A percentile compares a stretch with the other conserved stretches of the same genome.
phyloP scores from a whole-genome alignment of 2,329 filamentous ascomycete species.

The Alternaria rosae region DNA sequence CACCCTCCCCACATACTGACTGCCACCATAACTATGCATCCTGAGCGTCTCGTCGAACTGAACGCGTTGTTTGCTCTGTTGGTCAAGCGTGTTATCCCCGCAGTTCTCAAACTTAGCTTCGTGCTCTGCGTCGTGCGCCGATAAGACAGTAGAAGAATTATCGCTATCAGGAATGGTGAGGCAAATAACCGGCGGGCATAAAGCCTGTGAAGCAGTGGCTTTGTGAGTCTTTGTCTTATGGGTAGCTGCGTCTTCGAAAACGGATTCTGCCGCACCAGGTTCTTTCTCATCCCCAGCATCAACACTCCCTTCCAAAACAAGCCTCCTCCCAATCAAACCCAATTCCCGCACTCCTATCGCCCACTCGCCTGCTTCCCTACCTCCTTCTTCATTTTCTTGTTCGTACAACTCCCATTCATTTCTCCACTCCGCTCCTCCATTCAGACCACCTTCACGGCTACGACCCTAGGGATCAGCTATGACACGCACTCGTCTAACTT shows the following conservation, averaged over 20 bases:
- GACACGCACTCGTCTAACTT: fast-evolving
- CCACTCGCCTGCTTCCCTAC: background rate
- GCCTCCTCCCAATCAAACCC: background rate
- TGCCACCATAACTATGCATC: background rate
- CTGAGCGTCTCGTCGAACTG: background rate
- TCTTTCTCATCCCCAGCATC: too few relatives aligned
- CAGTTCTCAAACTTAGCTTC: fast-evolving
- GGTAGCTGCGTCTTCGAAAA: too few relatives aligned
- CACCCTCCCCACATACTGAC: background rate
- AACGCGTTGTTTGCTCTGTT: background rate
- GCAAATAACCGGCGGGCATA: too few relatives aligned
- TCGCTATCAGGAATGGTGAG: background rate
- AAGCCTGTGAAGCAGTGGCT: too few relatives aligned
- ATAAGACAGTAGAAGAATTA: fast-evolving
- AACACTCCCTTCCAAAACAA: fast-evolving
- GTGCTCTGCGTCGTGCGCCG: background rate
- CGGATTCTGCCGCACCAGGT: too few relatives aligned
- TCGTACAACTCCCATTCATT: background rate
- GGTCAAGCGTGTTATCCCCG: fast-evolving
- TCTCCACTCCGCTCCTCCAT: fast-evolving
- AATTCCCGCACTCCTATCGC: background rate
- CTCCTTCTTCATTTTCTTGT: background rate
- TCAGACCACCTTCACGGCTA: background rate
- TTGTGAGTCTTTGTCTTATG: too few relatives aligned
- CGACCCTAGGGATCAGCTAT: background rate